Evolutionary conservation across 2,329 filamentous ascomycete genomes (phyloP), one percentile per base, ranked within the genome.

Genomic region (Clarireedia homoeocarpa): DNA sequence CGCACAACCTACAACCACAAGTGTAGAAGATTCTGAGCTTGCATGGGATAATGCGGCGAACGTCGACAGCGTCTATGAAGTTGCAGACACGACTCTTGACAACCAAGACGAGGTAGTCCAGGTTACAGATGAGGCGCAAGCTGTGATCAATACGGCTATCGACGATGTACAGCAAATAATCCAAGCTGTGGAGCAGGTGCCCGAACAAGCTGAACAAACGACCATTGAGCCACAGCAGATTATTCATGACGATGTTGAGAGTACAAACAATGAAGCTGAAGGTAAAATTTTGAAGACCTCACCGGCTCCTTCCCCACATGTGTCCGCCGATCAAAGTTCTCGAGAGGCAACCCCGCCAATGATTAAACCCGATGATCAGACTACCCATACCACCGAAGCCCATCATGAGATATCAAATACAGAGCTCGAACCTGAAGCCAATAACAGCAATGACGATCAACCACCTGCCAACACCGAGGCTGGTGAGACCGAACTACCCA

Each of bases 1-100:
- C 46, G 48, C 46, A 54, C 40, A 51, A 9, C 12, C 46, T 15
- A 42, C 44, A n/a, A n/a, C 57, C 14, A 47, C 51, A 5, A 30
- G 36, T n/a, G 42, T 24, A 42, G 52, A 54, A 47, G 44, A 47
- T 47, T 30, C 26, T 15, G 44, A 34, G 20, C 53, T 39, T 17
- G 49, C 24, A 17, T 55, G 53, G 53, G 40, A 52, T 38, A 40
- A 56, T 15, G 4, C 50, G 4, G 23, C 40, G 23, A 45, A 17
- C 10, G 10, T 45, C 5, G 42, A 26, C 17, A 20, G 23, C 2
- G 42, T 45, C 17, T 24, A 23, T 45, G n/a, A 20, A 5, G 20
- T 45, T 24, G 10, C 42, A 45, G 42, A 45, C 10, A 26, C 42
- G 7, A 45, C 42, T 20, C n/a, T 23, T 45, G 7, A 4, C 20